Conservation (phyloP, 2,329 filamentous ascomycete species). For the Exserohilum rostratum region DNA sequence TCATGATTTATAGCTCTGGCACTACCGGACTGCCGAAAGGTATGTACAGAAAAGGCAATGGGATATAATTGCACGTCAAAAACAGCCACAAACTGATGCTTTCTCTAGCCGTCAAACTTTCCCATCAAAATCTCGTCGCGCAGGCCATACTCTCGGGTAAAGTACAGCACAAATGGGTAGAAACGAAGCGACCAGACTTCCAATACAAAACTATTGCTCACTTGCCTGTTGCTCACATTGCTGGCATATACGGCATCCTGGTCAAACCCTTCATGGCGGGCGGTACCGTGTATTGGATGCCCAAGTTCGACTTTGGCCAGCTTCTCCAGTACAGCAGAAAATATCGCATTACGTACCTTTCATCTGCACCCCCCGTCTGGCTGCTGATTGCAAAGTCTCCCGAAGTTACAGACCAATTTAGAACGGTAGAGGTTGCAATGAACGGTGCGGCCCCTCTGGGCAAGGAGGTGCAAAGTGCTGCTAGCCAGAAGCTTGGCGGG, state of each 20-base stretch:
- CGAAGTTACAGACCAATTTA: slow-evolving; percentile 62
- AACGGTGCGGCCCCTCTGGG: slow-evolving; percentile 65
- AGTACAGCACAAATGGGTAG: slow-evolving; percentile 39
- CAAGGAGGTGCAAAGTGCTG: slow-evolving; percentile 59
- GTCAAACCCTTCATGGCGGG: slow-evolving; percentile 52
- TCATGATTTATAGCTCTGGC: slow-evolving; percentile 56
- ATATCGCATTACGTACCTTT: slow-evolving; percentile 60
- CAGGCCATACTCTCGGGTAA: slow-evolving; percentile 45
- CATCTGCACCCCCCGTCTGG: slow-evolving; percentile 67
- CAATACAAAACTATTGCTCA: slow-evolving; percentile 54
- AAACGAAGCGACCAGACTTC: slow-evolving; percentile 30
- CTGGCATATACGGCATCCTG: slow-evolving; percentile 56
- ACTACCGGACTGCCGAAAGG: slow-evolving; percentile 57
- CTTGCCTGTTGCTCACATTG: slow-evolving; percentile 56
- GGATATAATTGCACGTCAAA: too few relatives aligned
- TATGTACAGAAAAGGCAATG: neutral
- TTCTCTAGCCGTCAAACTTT: slow-evolving; percentile 46
- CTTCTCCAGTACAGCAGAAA: slow-evolving; percentile 61
- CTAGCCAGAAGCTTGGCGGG: slow-evolving; percentile 57
- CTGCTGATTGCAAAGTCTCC: slow-evolving; percentile 64
- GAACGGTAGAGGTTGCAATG: slow-evolving; percentile 55
- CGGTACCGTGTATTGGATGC: slow-evolving; percentile 65
- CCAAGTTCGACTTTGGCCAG: slow-evolving; percentile 61
- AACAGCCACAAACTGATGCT: neutral
- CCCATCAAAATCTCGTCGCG: slow-evolving; percentile 53